Base-by-base conservation (phyloP, 768 basidiomycete species). In the Mycena floridula region DNA sequence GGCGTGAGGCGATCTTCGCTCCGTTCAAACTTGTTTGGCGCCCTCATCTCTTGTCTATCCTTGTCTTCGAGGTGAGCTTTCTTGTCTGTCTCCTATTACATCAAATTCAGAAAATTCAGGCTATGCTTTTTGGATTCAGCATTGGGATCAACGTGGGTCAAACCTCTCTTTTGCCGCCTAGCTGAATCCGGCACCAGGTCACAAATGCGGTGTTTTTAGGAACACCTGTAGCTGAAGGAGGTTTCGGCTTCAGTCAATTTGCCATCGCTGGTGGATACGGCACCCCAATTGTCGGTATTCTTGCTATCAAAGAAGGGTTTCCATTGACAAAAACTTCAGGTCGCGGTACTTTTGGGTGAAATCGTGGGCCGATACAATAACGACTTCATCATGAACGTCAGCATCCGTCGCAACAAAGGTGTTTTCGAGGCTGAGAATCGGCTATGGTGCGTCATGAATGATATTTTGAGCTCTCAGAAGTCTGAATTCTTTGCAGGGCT, bases 181-280 rank as follows among this genome's bases (percentile, higher is more conserved):
- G 25, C 22, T 23, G 22, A 20, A 45, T 4, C 11, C n/a, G 36
- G 2, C 37, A 43, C 27, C 43, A 82, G 75, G 76, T 79, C 15
- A 87, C 82, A 2, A 81, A 77, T 47, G 78, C 75, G 0, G 78
- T 83, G 2, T 85, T 85, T 63, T 60, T 84, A 1, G 79, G 78
- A 5, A 63, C 63, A 3, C 77, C 78, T 0, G 65, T 65, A 1
- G 79, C 79, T 0, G 50, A 70, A 8, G 83, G 75, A n/a, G 63
- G 67, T 0, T 82, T 67, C 49, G 78, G 72, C 1, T 74, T 76
- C 52, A 66, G 60, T 24, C 66, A 64, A 44, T 71, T 67, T 42
- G 72, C 68, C 11, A 74, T 77, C 38, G 71, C 81, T 1, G 77
- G 74, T 25, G 64, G 60, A 12, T 79, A 79, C 54, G 74, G 67